Conservation (phyloP, 345 rosid genomes). For the Brassica nigra region DNA sequence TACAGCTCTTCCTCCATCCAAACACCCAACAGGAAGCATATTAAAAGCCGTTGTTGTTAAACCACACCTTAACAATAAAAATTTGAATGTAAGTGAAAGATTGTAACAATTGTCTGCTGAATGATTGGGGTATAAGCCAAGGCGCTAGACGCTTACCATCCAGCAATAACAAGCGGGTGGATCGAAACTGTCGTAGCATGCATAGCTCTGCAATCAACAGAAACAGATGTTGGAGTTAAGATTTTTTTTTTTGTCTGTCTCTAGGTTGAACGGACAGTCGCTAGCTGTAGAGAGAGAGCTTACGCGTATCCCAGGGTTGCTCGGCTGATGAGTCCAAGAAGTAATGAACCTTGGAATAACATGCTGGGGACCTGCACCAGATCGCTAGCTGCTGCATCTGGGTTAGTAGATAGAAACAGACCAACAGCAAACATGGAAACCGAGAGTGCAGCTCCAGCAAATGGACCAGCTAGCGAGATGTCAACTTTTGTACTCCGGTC, state of each 20-base stretch:
- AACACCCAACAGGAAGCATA: constrained; percentile 94
- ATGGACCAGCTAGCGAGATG: constrained; percentile 87
- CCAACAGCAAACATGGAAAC: constrained; percentile 89
- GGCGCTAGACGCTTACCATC: constrained; percentile 64
- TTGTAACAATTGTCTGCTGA: neutral
- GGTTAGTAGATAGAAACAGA: constrained; percentile 75
- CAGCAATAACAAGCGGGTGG: constrained; percentile 94
- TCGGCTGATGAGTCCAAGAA: constrained; percentile 94
- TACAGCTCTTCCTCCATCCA: constrained; percentile 96
- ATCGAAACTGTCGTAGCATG: constrained; percentile 83
- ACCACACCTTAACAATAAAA: constrained; percentile 73
- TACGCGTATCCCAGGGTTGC: constrained; percentile 86
- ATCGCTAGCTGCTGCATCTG: constrained; percentile 72
- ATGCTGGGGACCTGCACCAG: constrained; percentile 90
- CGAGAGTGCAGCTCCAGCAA: constrained; percentile 90
- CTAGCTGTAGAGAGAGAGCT: constrained; percentile 43
- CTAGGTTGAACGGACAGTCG: constrained; percentile 33
- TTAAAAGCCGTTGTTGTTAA: constrained; percentile 90
- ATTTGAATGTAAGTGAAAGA: constrained; percentile 27
- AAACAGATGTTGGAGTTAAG: constrained; percentile 18
- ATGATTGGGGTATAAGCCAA: constrained; percentile 10
- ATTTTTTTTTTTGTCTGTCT: neutral
- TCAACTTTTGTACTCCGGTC: constrained; percentile 89
- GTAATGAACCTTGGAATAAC: constrained; percentile 93
- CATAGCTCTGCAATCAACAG: constrained; percentile 61